A percentile compares a stretch with the other conserved stretches of the same genome.
Conservation (phyloP, 2,329 filamentous ascomycete genomes). For the Talaromyces sp. region DNA sequence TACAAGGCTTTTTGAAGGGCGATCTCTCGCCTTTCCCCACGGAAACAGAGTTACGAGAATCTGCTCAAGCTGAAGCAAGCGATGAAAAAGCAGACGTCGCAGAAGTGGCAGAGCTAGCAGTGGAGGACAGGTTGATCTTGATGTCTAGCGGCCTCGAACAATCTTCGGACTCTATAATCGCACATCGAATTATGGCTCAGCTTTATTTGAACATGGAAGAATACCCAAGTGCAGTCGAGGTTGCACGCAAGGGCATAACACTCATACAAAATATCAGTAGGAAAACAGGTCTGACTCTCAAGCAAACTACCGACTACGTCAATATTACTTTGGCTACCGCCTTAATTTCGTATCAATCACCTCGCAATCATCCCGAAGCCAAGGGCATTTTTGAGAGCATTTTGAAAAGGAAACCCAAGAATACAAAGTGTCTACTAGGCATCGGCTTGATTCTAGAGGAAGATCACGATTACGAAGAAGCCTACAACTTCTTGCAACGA, state of each 20-base stretch:
- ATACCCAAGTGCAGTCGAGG: constrained; percentile 73
- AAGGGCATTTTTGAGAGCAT: constrained; percentile 81
- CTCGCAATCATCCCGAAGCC: constrained; percentile 83
- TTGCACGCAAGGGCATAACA: constrained; percentile 69
- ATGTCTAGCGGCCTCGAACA: constrained; percentile 69
- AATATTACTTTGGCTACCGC: constrained; percentile 79
- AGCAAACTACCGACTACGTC: constrained; percentile 68
- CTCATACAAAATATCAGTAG: constrained; percentile 58
- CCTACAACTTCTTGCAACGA: constrained; percentile 73
- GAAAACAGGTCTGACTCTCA: constrained; percentile 66
- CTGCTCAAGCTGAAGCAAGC: constrained; percentile 48
- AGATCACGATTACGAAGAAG: constrained; percentile 79
- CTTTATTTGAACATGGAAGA: constrained; percentile 85
- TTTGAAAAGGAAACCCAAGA: constrained; percentile 68
- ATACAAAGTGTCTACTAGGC: constrained; percentile 78
- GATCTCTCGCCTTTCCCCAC: constrained; percentile 75
- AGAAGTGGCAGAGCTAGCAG: constrained; percentile 56
- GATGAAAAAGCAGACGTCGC: constrained; percentile 31
- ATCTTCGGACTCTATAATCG: constrained; percentile 67
- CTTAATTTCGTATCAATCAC: constrained; percentile 83
- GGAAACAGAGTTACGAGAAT: constrained; percentile 44
- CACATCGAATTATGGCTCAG: constrained; percentile 76
- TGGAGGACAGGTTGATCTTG: constrained; percentile 74
- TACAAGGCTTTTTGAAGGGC: constrained; percentile 78
- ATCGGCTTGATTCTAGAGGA: constrained; percentile 90